A percentile compares a stretch with the other conserved stretches of the same genome.
phyloP scores from a whole-genome alignment of 257 asterid genomes.

The Przewalskia tangutica region DNA sequence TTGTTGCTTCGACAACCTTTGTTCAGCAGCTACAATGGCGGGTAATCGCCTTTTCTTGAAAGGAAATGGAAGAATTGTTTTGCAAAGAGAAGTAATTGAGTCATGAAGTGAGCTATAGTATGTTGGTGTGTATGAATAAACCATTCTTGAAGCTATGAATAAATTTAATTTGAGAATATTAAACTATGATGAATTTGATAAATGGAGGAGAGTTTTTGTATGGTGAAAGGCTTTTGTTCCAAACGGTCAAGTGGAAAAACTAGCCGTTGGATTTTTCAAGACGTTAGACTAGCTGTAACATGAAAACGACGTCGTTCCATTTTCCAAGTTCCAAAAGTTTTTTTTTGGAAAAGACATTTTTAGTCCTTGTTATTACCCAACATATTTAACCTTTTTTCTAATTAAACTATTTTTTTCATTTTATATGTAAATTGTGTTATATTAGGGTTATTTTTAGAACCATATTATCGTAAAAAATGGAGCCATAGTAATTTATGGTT shows the following conservation, averaged over 20 bases:
- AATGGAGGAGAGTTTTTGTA: no score
- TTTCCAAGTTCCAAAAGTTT: background rate
- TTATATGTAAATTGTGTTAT: no score
- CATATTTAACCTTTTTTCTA: no score
- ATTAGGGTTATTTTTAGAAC: no score
- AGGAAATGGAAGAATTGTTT: conserved; percentile 69
- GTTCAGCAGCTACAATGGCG: conserved; percentile 91
- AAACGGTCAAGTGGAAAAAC: conserved; percentile 34
- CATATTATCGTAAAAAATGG: no score
- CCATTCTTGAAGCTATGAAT: conserved; percentile 28
- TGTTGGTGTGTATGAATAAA: conserved; percentile 65
- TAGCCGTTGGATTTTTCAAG: conserved; percentile 50
- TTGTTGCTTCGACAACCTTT: conserved; percentile 67
- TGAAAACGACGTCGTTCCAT: background rate
- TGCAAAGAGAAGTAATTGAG: conserved; percentile 82
- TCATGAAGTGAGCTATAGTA: conserved; percentile 81
- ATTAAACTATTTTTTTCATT: no score
- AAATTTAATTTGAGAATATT: background rate
- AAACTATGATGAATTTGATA: background rate
- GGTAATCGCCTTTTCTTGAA: conserved; percentile 78
- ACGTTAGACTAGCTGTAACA: conserved; percentile 20
- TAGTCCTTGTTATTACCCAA: no score
- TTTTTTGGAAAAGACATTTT: no score
- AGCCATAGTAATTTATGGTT: no score
- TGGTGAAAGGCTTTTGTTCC: conserved; percentile 9